These are phyloP conservation scores for Favolaschia claudopus DNA, from an alignment of 768 basidiomycete genomes.

Conservation along the genomic window DNA sequence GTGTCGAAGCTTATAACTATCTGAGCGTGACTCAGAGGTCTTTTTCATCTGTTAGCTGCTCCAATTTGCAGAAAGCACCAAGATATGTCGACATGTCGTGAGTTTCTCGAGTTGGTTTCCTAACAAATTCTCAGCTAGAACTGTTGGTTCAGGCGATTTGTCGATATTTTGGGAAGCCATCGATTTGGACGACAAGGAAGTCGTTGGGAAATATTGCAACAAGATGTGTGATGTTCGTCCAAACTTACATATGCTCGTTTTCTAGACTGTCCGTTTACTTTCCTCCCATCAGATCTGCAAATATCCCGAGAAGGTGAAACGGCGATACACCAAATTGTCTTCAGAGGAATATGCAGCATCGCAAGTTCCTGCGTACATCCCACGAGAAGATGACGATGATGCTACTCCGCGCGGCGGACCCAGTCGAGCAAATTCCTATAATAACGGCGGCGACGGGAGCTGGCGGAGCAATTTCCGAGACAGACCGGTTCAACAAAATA, in stretches of 20 bases:
- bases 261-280: background rate
- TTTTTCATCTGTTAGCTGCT: constrained; percentile 35
- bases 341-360: constrained; percentile 39
- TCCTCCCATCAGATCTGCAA: constrained; percentile 69
- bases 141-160: constrained; percentile 65
- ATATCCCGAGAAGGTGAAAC: constrained; percentile 70
- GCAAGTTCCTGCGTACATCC: constrained; percentile 20
- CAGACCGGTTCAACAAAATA: background rate
- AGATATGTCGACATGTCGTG: constrained; percentile 77
- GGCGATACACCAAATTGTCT: constrained; percentile 58
- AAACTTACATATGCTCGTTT: background rate
- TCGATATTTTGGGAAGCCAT: constrained; percentile 82
- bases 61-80: constrained; percentile 64
- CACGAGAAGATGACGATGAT: constrained; percentile 16
- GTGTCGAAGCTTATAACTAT: constrained; percentile 27
- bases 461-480: constrained; percentile 15
- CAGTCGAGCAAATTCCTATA: constrained; percentile 21
- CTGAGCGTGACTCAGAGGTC: background rate
- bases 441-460: constrained; percentile 11
- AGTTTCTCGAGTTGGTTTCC: constrained; percentile 29
- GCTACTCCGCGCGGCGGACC: constrained; percentile 27
- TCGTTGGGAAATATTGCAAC: constrained; percentile 64
- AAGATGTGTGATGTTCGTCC: constrained; percentile 81
- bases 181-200: constrained; percentile 51
- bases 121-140: background rate